Percentiles rank a stretch among this genome's conserved stretches.
Conservation (phyloP, 2,329 filamentous ascomycete species). For the Cercospora citrullina region DNA sequence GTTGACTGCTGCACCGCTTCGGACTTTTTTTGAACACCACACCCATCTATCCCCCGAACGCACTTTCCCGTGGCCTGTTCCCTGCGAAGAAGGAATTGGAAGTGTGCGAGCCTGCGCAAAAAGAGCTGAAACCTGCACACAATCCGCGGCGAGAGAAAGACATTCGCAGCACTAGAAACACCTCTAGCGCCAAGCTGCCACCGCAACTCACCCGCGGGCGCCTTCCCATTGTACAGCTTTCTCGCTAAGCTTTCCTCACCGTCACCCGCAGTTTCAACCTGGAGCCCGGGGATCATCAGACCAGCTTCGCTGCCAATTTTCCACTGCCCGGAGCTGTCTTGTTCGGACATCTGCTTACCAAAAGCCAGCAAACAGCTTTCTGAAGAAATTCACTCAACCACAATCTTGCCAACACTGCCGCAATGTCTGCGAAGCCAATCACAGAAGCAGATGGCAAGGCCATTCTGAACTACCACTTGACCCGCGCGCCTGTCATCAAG, state of each 20-base stretch:
- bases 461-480: constrained; percentile 99
- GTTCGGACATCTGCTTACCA: constrained; percentile 29
- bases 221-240: constrained; percentile 16
- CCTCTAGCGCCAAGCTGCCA: constrained; percentile 3
- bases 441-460: constrained; percentile 99
- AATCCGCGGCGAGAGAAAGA: background rate
- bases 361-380: constrained; percentile 1
- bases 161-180: background rate
- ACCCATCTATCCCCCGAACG: background rate
- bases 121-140: background rate
- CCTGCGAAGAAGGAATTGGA: background rate
- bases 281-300: background rate
- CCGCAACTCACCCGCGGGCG: background rate
- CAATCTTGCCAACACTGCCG: constrained; percentile 36
- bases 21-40: background rate
- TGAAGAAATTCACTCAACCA: constrained; percentile 5
- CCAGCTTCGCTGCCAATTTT: background rate
- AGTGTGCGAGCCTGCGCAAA: background rate
- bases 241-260: constrained; percentile 16
- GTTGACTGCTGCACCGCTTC: background rate
- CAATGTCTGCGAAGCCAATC: constrained; percentile 95
- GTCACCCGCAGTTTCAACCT: constrained; percentile 15
- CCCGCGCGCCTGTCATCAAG: constrained; percentile 95
- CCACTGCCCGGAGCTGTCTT: background rate
- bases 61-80: background rate